Evolutionary conservation across 495 filamentous ascomycete species (phyloP), one percentile per base, ranked within the genome.

Genomic region (Recurvomyces mirabilis): DNA sequence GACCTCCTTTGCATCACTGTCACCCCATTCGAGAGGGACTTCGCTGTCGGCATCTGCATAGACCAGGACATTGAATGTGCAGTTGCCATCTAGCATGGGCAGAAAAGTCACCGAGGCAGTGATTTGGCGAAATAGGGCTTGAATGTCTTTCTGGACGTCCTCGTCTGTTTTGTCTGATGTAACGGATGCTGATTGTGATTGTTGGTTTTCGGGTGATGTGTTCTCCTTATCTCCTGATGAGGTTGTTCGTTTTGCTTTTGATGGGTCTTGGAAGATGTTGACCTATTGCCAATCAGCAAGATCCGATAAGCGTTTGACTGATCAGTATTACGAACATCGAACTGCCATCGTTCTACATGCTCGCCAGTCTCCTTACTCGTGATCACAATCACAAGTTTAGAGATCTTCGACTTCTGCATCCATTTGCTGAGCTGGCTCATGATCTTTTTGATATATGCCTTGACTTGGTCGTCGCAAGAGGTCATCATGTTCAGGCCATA

Each of bases 401-500:
- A 87, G 54, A 98, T 93, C 66, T 96, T 96, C 57, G 87, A 85
- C 53, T 82, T 82, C 32, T 83, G 69, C 83, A 94, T 96, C 91
- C 91, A 98, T 57, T 81, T 82, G 65, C 89, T 87, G 33, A 95
- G 75, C 65, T 94, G 87, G 4, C 80, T 82, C 85, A 93, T 95
- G 65, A 95, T 94, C 68, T 91, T 93, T 68, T 93, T 94, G 71
- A 94, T 93, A 64, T 98, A 98, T 38, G 88, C 87, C 68, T 93
- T 93, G 54, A 98, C 91, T 62, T 96, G 87, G 68, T 96, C 91
- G 65, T 98, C 91, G 45, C 84, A 78, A 14, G 91, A 86, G 28
- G 95, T 87, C 29, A 95, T 83, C 87, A 98, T 96, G 57, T 93
- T 96, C 53, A 98, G 78, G 55, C 93, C 93, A 78, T 98, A 98